Conservation (phyloP, 1,284 basidiomycete species). For the Sporisorium reilianum region DNA sequence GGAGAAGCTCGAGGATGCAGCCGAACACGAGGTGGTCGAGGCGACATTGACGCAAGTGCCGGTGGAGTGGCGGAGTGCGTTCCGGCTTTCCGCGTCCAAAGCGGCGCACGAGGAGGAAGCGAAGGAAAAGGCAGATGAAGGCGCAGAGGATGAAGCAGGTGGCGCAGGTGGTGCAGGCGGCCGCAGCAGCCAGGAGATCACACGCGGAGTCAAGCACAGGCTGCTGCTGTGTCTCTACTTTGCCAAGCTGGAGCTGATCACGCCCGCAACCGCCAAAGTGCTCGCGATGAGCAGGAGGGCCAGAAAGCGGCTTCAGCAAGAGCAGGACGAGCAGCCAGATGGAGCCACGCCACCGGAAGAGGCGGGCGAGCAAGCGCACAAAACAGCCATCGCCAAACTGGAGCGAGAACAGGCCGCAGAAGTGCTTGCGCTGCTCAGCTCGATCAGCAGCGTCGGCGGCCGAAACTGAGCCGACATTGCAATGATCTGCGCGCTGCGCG, state of each 20-base stretch:
- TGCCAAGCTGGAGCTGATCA: conserved; percentile 40
- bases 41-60: conserved; percentile 36
- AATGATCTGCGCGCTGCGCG: too few species aligned
- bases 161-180: not conserved
- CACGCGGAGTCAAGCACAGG: conserved; percentile 26
- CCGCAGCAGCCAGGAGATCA: conserved; percentile 11
- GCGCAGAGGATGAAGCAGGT: conserved; percentile 4
- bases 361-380: conserved; percentile 4
- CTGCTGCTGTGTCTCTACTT: conserved; percentile 46
- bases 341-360: not conserved
- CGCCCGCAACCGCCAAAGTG: conserved; percentile 20
- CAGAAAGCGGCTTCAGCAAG: conserved; percentile 20
- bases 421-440: conserved; percentile 32
- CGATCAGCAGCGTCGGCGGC: conserved; percentile 38
- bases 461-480: conserved; percentile 20
- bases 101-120: not conserved
- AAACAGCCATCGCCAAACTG: conserved; percentile 24
- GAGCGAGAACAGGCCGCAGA: conserved; percentile 25
- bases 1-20: conserved; percentile 13
- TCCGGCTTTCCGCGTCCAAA: conserved; percentile 28
- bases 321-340: conserved; percentile 6
- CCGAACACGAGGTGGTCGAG: conserved; percentile 31
- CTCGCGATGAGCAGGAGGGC: conserved; percentile 33
- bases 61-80: conserved; percentile 44
- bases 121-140: conserved; percentile 5